Base-by-base conservation (phyloP, 805 yeast species). In the Blastobotrys robertii region DNA sequence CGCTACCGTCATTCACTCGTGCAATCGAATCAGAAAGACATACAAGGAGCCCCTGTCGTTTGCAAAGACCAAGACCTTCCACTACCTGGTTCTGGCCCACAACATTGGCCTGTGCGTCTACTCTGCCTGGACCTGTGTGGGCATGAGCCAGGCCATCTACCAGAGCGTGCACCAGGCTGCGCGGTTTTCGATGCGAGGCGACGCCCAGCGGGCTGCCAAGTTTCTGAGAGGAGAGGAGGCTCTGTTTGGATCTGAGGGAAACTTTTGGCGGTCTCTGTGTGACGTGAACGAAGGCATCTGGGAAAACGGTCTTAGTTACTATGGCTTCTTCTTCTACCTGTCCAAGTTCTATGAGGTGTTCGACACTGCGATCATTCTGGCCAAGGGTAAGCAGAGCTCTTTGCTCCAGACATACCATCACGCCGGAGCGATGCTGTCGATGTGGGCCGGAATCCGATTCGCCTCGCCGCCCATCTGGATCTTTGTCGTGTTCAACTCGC, bases 391-490 rank as follows among this genome's bases (percentile, higher is more conserved):
- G 57, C 81, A 77, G 11, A 74, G 82, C 10, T 74, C 81, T 4
- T 63, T 81, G 44, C 66, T 81, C 54, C 87, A 81, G 60, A 75
- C 82, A 44, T 81, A 81, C 62, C 87, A 81, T 58, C 87, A 81
- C 59, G 74, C 86, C 4, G 87, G 87, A 19, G 87, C 87, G 39
- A 81, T 81, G 77, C 65, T 81, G 62, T 79, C 84, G 46, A 81
- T 81, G 87, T 81, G 86, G 86, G 74, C 83, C 6, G 87, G 87
- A 2, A 73, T 78, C 44, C 66, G 86, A 44, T 81, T 65, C 60
- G 74, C 73, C 41, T 72, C 84, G 10, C 84, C 86, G 4, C 87
- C 87, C 30, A 81, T 81, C 58, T 81, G 87, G 87, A 77, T 81
- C 53, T 81, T 81, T 62, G 85, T 80, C 37, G 84, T 77, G 19